Percentiles rank a stretch among this genome's conserved stretches.
Evolutionary conservation across 2,329 filamentous ascomycete species (phyloP).

Genomic region (Hysterium pulicare): DNA sequence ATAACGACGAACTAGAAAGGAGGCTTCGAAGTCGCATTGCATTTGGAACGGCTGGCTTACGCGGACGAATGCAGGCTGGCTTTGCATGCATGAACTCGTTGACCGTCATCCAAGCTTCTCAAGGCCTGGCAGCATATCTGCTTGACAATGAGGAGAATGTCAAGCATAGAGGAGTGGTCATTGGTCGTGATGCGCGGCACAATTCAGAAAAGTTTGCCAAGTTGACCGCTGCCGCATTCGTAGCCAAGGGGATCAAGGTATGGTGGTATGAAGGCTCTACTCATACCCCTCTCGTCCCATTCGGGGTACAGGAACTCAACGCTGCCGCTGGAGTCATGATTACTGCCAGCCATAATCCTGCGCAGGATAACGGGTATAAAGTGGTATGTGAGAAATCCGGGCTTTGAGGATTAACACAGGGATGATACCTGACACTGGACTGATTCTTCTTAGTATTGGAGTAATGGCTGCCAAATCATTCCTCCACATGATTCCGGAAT

Average conservation of each 20-base stretch:
- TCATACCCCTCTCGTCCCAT: constrained; percentile 62
- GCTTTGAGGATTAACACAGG: no score
- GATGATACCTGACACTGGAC: no score
- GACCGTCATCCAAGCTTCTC: constrained; percentile 61
- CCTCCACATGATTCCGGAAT: constrained; percentile 60
- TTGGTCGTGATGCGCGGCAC: constrained; percentile 61
- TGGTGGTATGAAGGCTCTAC: constrained; percentile 56
- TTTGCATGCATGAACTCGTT: constrained; percentile 60
- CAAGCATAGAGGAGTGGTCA: constrained; percentile 51
- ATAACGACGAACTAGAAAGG: constrained; percentile 49
- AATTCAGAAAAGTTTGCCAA: constrained; percentile 61
- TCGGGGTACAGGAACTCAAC: constrained; percentile 52
- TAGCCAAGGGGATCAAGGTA: constrained; percentile 56
- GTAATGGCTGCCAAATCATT: constrained; percentile 64
- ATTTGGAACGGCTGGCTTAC: constrained; percentile 61
- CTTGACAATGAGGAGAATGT: constrained; percentile 43
- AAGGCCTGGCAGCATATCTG: constrained; percentile 62
- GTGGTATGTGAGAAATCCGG: constrained; percentile 41
- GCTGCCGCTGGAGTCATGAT: constrained; percentile 63
- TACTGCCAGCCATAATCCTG: constrained; percentile 64
- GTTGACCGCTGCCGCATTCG: constrained; percentile 58
- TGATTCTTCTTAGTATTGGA: constrained; percentile 51
- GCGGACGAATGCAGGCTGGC: constrained; percentile 63
- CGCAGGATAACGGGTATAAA: constrained; percentile 65
- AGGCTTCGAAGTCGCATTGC: constrained; percentile 56